Base-by-base conservation (phyloP, 2,329 filamentous ascomycete genomes). In the Tolypocladium cylindrosporum region DNA sequence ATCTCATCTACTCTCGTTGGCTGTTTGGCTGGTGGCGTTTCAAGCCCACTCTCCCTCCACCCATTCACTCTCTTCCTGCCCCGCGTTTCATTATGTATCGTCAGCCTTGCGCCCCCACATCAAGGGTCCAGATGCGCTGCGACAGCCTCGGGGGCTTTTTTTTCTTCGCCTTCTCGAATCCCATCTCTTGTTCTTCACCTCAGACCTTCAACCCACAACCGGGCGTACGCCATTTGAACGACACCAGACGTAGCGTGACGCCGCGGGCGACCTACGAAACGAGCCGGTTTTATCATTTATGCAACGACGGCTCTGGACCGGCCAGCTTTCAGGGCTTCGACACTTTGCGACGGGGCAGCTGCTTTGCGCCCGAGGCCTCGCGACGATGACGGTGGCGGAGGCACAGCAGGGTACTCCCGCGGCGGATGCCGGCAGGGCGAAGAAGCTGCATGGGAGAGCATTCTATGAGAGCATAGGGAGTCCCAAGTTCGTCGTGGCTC, bases 401-500 rank as follows among this genome's bases (percentile, higher is more conserved):
- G 56, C 58, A 14, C 57, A 65, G 43, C 50, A 40, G 62, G 52
- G 61, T 39, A 58, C 34, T 48, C 56, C 60, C 54, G 60, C 61
- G 11, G 59, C 62, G 39, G 63, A 65, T 21, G 60, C 63, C 36
- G 61, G 64, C 16, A 60, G 65, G 56, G 94, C 64, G 6, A 61
- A 67, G 57, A 96, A 93, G 71, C 77, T 96, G 27, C 84, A 89
- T 65, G 94, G 94, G 1, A 80, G 94, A 59, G 89, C 89, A 14
- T 97, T 99, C 71, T 99, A 97, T 69, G 86, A 97, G 76, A 96
- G 90, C 69, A 88, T 99, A 61, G 94, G 94, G 27, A 92, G 88
- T 60, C 94, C 94, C 2, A 96, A 90, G 74, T 87, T 89, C 63
- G 84, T 99, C 37, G 82, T 99, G 57, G 94, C 94, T 40, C 94